Conservation (phyloP, 768 basidiomycete genomes). For the Trametes cingulata region DNA sequence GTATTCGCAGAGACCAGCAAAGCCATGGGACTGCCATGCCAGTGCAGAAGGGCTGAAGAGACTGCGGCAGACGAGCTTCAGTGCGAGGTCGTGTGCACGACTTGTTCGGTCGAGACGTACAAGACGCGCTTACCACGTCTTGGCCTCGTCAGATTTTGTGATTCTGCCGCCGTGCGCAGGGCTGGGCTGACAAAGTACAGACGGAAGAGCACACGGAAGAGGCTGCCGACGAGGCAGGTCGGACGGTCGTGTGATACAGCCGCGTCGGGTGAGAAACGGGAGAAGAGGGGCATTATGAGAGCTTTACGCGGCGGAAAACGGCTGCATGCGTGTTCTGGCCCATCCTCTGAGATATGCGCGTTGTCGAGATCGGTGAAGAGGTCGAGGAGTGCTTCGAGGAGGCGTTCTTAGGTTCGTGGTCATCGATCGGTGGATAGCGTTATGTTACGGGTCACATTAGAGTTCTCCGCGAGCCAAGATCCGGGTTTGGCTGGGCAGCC, state of each 20-base stretch:
- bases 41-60: not conserved
- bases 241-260: too few relatives aligned
- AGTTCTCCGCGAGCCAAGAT: not conserved
- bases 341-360: not conserved
- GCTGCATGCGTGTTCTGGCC: not conserved
- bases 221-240: too few relatives aligned
- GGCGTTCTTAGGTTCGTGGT: not conserved
- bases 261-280: too few relatives aligned
- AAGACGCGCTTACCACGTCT: too few relatives aligned
- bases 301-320: not conserved
- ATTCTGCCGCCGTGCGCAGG: too few relatives aligned
- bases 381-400: too few relatives aligned
- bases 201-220: too few relatives aligned
- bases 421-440: constrained; percentile 2
- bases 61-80: not conserved
- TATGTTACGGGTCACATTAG: constrained; percentile 4
- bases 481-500: not conserved
- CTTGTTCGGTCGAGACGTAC: not conserved
- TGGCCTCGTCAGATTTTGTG: too few relatives aligned
- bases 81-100: not conserved
- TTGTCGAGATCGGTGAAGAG: not conserved
- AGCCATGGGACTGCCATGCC: not conserved
- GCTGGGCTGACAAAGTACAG: too few relatives aligned
- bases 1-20: not conserved
- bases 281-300: not conserved